Percentiles rank a stretch among this genome's conserved stretches.
Conservation (phyloP, 176 grass and related monocot species). For the Juncus effusus region DNA sequence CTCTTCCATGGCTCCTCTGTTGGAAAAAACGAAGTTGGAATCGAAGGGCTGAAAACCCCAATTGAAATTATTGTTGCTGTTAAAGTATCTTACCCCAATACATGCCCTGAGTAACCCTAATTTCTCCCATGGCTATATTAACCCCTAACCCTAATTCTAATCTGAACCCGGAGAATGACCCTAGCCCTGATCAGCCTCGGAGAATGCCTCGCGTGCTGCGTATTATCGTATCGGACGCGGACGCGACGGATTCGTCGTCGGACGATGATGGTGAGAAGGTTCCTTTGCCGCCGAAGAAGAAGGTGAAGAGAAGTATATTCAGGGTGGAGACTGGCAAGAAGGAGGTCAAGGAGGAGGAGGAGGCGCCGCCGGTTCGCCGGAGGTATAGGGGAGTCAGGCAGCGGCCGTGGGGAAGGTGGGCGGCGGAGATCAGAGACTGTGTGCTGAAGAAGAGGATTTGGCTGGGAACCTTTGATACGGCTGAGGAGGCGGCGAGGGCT, state of each 20-base stretch:
- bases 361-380: neutral
- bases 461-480: conserved; percentile 94
- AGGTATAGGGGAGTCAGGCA: conserved; percentile 54
- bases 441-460: conserved; percentile 48
- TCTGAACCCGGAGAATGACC: conserved; percentile 5
- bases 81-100: neutral
- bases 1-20: conserved; percentile 22
- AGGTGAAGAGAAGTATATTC: conserved; percentile 21
- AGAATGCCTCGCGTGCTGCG: conserved; percentile 28
- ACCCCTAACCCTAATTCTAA: neutral
- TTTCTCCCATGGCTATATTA: conserved; percentile 5
- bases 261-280: conserved; percentile 31
- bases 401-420: conserved; percentile 58
- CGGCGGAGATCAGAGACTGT: conserved; percentile 66
- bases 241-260: conserved; percentile 64
- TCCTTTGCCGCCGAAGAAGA: neutral
- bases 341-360: conserved; percentile 28
- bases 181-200: neutral
- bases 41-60: conserved; percentile 23
- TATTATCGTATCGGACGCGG: conserved; percentile 46
- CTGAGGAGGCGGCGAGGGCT: conserved; percentile 83
- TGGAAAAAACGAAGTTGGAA: neutral
- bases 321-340: conserved; percentile 26
- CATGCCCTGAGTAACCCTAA: neutral
- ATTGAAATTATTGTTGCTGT: neutral